Evolutionary conservation across 1,284 basidiomycete genomes (phyloP), one percentile per base, ranked within the genome.

Genomic region (Cystobasidium sp.): DNA sequence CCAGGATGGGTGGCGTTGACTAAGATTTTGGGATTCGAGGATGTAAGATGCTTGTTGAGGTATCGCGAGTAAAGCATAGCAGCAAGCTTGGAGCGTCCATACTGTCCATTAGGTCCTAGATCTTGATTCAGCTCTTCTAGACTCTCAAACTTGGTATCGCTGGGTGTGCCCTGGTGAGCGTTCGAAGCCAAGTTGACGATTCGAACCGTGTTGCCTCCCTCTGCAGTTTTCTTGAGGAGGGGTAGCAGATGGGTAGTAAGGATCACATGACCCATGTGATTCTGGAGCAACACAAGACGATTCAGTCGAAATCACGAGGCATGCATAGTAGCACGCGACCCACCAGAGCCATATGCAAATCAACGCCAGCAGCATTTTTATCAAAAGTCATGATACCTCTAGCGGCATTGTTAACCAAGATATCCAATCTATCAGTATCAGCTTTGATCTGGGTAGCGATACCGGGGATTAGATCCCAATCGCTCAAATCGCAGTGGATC

Each of bases 301-400:
- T 37, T 20, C 6, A 39, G 58, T 43, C 14, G 16, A 41, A 22
- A 7, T 18, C n/a, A n/a, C n/a, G n/a, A n/a, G n/a, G n/a, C n/a
- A n/a, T n/a, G n/a, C n/a, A n/a, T 18, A 44, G 53, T 31, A 6
- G 10, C 14, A 71, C 10, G 16, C 16, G 6, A 55, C 70, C 18
- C 31, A 73, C 70, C 37, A 73, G 5, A 24, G 70, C 70, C 68
- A 75, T 70, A 44, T 70, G 63, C 9, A 52, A 24, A 37, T 70
- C 74, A 46, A 70, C 61, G n/a, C 68, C 68, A 63, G 65, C 62
- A n/a, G 47, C 59, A 12, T 68, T 75, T 2, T 59, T 37, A 47
- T 75, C 68, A 49, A 66, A 71, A 37, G 74, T 75, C 74, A 75
- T 75, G 22, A 75, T 75, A 22, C 74, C 74, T 14, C 74, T 47